Percentiles rank a stretch among this genome's conserved stretches.
Evolutionary conservation across 2,329 filamentous ascomycete species (phyloP).

Genomic region (Sclerotinia spermophila): DNA sequence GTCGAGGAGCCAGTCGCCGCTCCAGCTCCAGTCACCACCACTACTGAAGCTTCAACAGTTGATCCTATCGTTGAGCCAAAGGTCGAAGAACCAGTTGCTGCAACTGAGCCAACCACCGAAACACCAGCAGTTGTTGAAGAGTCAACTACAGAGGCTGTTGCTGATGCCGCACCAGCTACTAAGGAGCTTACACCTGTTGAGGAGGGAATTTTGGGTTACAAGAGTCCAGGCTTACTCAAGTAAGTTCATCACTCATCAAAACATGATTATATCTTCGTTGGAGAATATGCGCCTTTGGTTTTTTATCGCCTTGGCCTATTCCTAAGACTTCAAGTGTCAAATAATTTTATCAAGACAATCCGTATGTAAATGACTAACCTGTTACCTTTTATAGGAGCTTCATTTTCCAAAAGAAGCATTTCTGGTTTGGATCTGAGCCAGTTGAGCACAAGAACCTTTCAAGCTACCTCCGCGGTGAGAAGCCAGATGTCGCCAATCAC

Average conservation of each 20-base stretch:
- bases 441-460: slow-evolving; percentile 70
- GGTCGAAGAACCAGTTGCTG: slow-evolving; percentile 37
- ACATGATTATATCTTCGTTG: not conserved
- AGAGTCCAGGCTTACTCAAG: slow-evolving; percentile 79
- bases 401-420: slow-evolving; percentile 85
- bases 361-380: not conserved
- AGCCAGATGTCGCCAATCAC: slow-evolving; percentile 73
- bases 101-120: slow-evolving; percentile 36
- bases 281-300: not conserved
- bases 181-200: slow-evolving; percentile 46
- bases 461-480: slow-evolving; percentile 82
- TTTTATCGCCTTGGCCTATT: not conserved
- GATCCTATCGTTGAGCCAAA: slow-evolving; percentile 40
- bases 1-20: slow-evolving; percentile 44
- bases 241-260: slow-evolving; percentile 49
- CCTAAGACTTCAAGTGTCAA: too few species aligned
- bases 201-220: slow-evolving; percentile 84
- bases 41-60: slow-evolving; percentile 43
- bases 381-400: slow-evolving; percentile 61
- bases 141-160: slow-evolving; percentile 33
- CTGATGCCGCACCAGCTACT: slow-evolving; percentile 57
- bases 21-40: slow-evolving; percentile 26
- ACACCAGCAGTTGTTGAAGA: slow-evolving; percentile 40
- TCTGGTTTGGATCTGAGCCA: slow-evolving; percentile 76
- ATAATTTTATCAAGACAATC: not conserved